Evolutionary conservation across 2,329 filamentous ascomycete genomes (phyloP), one percentile per base, ranked within the genome.

Genomic region (Beauveria bassiana): DNA sequence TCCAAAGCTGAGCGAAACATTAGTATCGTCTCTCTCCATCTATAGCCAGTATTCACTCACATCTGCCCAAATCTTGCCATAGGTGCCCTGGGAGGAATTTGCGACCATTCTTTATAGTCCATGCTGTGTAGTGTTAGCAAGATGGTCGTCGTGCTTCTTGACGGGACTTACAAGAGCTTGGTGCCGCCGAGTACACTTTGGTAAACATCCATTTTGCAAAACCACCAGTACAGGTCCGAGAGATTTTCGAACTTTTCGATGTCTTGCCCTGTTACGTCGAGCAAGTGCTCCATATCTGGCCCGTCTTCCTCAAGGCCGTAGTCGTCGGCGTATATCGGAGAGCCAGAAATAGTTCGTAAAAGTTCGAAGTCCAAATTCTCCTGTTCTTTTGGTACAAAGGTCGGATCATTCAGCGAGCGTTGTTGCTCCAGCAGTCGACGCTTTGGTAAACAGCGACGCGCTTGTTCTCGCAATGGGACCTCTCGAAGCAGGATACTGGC

Each of bases 141-240:
- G 45, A 7, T 43, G 56, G 43, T 24, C 10, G 38, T 47, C 45
- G 28, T 3, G 8, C 16, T 34, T n/a, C 5, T 4, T 7, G 9
- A 14, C 38, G 14, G 16, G 20, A 82, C 91, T 81, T 78, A 96
- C 91, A 97, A 87, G 52, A 96, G 78, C 64, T 83, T 83, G 47
- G 93, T 93, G 9, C 91, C 93, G 66, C 93, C 95, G 26, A 98
- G 78, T 64, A 97, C 85, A 70, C 90, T 92, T 72, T 97, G 93
- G 67, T 93, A 96, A 9, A 90, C 86, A 72, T 98, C 95, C 79
- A 97, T 95, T 73, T 96, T 96, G 68, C 85, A 88, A 71, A 93
- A 97, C 90, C 92, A 97, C 93, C 93, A 99, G 70, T 89, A 96
- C 5, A 98, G 76, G 74, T 98, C 95, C 65, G 89, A 86, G 45